A percentile compares a stretch with the other conserved stretches of the same genome.
Evolutionary conservation across 495 filamentous ascomycete genomes (phyloP).

Genomic region (Penicillium maclennaniae): DNA sequence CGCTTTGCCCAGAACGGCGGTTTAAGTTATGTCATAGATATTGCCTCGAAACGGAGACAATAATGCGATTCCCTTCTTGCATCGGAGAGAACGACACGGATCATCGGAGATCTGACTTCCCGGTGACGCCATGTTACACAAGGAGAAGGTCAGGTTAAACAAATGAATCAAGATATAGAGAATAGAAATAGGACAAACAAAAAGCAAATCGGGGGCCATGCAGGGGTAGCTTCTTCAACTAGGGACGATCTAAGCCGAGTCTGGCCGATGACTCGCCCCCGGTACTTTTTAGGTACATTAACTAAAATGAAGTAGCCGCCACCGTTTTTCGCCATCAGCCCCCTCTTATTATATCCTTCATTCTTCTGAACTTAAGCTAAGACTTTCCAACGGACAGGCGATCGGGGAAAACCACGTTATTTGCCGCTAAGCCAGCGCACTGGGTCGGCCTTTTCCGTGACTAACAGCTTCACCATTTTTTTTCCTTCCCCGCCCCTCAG

Average conservation of each 20-base stretch:
- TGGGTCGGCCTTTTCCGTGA: slow-evolving; percentile 41
- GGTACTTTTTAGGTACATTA: neutral
- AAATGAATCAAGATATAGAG: neutral
- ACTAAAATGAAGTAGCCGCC: slow-evolving; percentile 3
- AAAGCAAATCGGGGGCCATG: slow-evolving; percentile 21
- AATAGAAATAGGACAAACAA: slow-evolving; percentile 11
- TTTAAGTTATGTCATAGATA: slow-evolving; percentile 17
- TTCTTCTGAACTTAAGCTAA: neutral
- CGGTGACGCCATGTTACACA: slow-evolving; percentile 21
- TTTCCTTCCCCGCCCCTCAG: slow-evolving; percentile 24
- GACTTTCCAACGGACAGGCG: neutral
- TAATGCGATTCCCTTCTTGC: neutral
- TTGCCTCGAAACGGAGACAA: neutral
- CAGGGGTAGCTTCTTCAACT: slow-evolving; percentile 23
- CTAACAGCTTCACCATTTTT: slow-evolving; percentile 39
- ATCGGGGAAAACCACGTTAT: slow-evolving; percentile 6
- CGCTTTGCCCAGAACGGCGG: neutral
- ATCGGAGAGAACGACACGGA: too few species aligned
- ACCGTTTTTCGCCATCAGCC: slow-evolving; percentile 7
- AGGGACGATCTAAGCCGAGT: slow-evolving; percentile 7
- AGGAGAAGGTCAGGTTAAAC: neutral
- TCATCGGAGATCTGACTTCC: neutral
- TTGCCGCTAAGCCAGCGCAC: slow-evolving; percentile 12
- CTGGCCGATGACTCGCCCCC: neutral
- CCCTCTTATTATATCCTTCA: neutral